Percentiles rank a stretch among this genome's conserved stretches.
These are phyloP conservation scores for Chiua virens DNA, from an alignment of 768 basidiomycete species.

Conservation along the genomic window DNA sequence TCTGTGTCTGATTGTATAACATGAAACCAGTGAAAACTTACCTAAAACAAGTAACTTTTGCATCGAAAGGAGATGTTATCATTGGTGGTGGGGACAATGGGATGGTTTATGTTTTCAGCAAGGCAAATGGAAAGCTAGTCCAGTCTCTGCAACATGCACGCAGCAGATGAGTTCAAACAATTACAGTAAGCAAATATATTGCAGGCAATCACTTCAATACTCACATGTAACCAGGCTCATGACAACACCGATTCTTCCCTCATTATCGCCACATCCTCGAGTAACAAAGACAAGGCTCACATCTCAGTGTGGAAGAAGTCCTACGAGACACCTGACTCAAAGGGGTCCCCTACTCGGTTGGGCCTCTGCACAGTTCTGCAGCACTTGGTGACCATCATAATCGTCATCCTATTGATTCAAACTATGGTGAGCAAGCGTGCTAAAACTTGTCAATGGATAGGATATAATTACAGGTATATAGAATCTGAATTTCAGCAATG, in stretches of 20 bases:
- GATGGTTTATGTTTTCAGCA: not conserved
- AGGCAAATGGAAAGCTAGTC: not conserved
- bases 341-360: not conserved
- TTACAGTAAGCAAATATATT: not conserved
- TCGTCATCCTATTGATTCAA: not conserved
- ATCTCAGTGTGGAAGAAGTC: not conserved
- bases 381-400: not conserved
- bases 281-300: not conserved
- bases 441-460: too few species aligned
- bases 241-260: not conserved
- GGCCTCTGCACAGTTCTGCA: not conserved
- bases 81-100: slow-evolving; percentile 3
- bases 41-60: slow-evolving; percentile 7
- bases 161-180: not conserved
- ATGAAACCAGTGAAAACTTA: slow-evolving; percentile 1
- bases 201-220: not conserved
- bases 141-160: not conserved
- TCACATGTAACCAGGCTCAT: not conserved
- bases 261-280: not conserved
- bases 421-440: not conserved
- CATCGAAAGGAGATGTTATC: not conserved
- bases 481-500: too few species aligned
- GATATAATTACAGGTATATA: too few species aligned
- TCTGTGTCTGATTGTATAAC: slow-evolving; percentile 1
- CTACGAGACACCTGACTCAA: not conserved